Conservation (phyloP, 306 rosid genomes). For the Sechiopsis laciniata region DNA sequence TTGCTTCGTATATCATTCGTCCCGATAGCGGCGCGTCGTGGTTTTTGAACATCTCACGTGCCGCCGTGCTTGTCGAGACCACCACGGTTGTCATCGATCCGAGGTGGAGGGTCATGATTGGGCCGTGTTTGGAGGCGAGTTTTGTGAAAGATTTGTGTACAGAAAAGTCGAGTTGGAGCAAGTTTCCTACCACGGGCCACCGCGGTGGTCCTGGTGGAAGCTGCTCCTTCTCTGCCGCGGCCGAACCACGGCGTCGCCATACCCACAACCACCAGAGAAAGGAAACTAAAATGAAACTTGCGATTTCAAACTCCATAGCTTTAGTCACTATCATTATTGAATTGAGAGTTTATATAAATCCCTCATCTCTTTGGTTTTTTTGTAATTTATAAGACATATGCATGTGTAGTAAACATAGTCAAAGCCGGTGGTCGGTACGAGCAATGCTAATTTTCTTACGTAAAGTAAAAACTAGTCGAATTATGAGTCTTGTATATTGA, state of each 20-base stretch:
- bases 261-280: conserved; percentile 34
- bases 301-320: conserved; percentile 7
- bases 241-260: conserved; percentile 14
- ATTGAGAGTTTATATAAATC: not conserved
- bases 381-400: not conserved
- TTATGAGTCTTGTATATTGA: no score
- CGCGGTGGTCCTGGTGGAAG: conserved; percentile 82
- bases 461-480: no score
- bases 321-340: no score
- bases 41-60: conserved; percentile 58
- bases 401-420: no score
- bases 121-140: conserved; percentile 54
- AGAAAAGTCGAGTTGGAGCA: conserved; percentile 52
- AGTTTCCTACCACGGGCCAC: conserved; percentile 74
- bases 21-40: conserved; percentile 61
- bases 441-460: no score
- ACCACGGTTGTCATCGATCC: conserved; percentile 85
- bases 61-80: conserved; percentile 48
- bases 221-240: not conserved
- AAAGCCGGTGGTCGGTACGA: no score
- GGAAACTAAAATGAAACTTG: conserved; percentile 14
- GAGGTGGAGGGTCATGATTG: conserved; percentile 71
- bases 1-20: conserved; percentile 68
- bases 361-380: not conserved
- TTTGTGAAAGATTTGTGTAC: conserved; percentile 58